Conservation (phyloP, 768 basidiomycete species). For the Serendipita indica region DNA sequence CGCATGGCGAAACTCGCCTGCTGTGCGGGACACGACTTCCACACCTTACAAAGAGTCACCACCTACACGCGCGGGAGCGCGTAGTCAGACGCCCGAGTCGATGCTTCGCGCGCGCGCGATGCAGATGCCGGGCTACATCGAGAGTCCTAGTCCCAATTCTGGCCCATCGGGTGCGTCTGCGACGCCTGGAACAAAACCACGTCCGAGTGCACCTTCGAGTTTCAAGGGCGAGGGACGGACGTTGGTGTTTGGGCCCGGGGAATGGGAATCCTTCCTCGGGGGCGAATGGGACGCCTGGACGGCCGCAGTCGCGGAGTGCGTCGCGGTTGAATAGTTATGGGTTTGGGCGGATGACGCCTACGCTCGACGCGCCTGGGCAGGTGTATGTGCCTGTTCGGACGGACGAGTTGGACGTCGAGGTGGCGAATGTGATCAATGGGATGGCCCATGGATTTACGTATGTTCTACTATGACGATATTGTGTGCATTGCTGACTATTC, state of each 20-base stretch:
- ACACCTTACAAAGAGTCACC: slow-evolving; percentile 6
- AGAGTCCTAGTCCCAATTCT: background rate
- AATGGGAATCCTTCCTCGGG: background rate
- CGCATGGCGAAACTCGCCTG: background rate
- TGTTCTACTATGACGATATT: background rate
- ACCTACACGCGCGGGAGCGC: background rate
- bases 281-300: background rate
- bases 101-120: slow-evolving; percentile 43
- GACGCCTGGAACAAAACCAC: slow-evolving; percentile 28
- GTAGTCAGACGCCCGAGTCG: slow-evolving; percentile 53
- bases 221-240: slow-evolving; percentile 31
- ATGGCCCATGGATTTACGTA: slow-evolving; percentile 55
- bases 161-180: slow-evolving; percentile 26
- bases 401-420: slow-evolving; percentile 73
- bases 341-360: slow-evolving; percentile 47
- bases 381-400: slow-evolving; percentile 53
- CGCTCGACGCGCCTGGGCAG: slow-evolving; percentile 38
- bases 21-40: background rate
- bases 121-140: slow-evolving; percentile 37
- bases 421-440: slow-evolving; percentile 59
- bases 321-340: slow-evolving; percentile 23
- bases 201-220: slow-evolving; percentile 51
- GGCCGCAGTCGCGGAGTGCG: slow-evolving; percentile 13
- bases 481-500: background rate
- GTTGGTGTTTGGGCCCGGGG: background rate